phyloP scores from a whole-genome alignment of 495 filamentous ascomycete genomes.

The Hypoxylon crocopeplum region DNA sequence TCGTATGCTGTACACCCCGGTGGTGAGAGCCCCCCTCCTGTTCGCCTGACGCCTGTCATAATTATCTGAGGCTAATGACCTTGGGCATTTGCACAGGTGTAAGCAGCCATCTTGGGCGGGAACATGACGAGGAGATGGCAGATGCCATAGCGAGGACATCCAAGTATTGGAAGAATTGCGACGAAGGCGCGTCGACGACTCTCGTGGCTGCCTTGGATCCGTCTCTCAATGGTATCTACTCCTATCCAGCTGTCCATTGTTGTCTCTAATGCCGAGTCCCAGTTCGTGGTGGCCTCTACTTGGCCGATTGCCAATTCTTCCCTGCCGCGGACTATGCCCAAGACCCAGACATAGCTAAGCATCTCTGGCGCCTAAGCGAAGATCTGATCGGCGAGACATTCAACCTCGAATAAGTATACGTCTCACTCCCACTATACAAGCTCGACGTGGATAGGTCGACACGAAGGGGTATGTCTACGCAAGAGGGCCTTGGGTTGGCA shows the following conservation, averaged over 20 bases:
- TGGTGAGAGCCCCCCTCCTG: conserved; percentile 35
- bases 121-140: conserved; percentile 47
- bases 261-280: conserved; percentile 11
- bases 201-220: conserved; percentile 66
- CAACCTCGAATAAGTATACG: conserved; percentile 5
- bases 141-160: conserved; percentile 48
- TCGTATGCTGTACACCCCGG: conserved; percentile 59
- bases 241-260: neutral
- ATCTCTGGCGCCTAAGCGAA: conserved; percentile 43
- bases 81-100: conserved; percentile 18
- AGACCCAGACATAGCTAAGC: conserved; percentile 22
- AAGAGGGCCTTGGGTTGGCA: neutral
- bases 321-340: conserved; percentile 28
- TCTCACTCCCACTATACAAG: too few relatives aligned
- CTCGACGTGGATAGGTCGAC: too few relatives aligned
- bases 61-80: conserved; percentile 2
- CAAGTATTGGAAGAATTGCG: conserved; percentile 55
- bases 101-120: conserved; percentile 44
- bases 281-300: conserved; percentile 50
- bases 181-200: conserved; percentile 63
- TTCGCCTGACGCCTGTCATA: neutral
- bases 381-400: conserved; percentile 41
- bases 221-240: conserved; percentile 47
- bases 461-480: neutral
- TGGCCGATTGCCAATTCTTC: conserved; percentile 50